These are phyloP conservation scores for Trichoderma sp. DNA, from an alignment of 2,329 filamentous ascomycete species.

Conservation along the genomic window DNA sequence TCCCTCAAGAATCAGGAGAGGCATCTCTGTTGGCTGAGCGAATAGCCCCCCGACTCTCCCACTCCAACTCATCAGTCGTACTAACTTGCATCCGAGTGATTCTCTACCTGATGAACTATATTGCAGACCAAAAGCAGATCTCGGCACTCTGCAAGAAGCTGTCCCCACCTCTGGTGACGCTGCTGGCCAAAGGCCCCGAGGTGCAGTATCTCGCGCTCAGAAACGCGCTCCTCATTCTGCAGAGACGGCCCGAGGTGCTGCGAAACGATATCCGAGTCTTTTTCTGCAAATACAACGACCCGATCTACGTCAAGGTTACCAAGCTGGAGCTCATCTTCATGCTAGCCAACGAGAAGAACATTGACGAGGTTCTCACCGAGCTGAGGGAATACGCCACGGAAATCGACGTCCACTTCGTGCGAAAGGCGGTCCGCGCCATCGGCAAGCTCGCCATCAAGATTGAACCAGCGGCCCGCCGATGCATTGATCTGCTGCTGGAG, in stretches of 20 bases:
- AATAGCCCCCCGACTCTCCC: slow-evolving; percentile 91
- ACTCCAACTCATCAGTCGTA: slow-evolving; percentile 95
- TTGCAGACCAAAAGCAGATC: slow-evolving; percentile 86
- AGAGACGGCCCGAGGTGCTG: slow-evolving; percentile 87
- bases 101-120: slow-evolving; percentile 98
- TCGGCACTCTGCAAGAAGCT: slow-evolving; percentile 86
- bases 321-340: slow-evolving; percentile 99
- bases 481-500: slow-evolving; percentile 90
- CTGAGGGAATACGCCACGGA: slow-evolving; percentile 95
- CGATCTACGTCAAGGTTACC: slow-evolving; percentile 98
- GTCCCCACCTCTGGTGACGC: slow-evolving; percentile 89
- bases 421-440: slow-evolving; percentile 95
- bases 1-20: slow-evolving; percentile 87
- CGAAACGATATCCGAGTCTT: slow-evolving; percentile 97
- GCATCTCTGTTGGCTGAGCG: slow-evolving; percentile 88
- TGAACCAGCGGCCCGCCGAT: slow-evolving; percentile 84
- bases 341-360: slow-evolving; percentile 94
- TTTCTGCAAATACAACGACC: slow-evolving; percentile 99
- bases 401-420: slow-evolving; percentile 97
- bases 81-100: slow-evolving; percentile 95
- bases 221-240: slow-evolving; percentile 91
- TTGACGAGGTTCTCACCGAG: slow-evolving; percentile 91
- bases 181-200: slow-evolving; percentile 93
- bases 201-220: slow-evolving; percentile 96
- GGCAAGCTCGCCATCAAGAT: slow-evolving; percentile 99